phyloP scores from a whole-genome alignment of 1,284 basidiomycete species.

The Hypsizygus ulmarius region DNA sequence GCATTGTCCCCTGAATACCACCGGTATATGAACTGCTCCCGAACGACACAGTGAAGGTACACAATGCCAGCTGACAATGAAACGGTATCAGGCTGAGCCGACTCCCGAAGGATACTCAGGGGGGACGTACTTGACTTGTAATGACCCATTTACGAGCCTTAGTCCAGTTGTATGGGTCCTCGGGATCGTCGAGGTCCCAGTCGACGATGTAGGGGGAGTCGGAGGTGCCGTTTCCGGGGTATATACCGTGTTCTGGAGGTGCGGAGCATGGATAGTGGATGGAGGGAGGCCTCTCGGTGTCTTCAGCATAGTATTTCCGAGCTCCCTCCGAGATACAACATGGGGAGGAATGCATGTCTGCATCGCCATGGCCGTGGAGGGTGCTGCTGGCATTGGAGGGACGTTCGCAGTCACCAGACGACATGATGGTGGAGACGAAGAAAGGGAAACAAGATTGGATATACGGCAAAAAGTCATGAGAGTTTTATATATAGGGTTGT shows the following conservation, averaged over 20 bases:
- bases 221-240: constrained; percentile 43
- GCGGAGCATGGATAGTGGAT: constrained; percentile 3
- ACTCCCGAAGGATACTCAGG: not conserved
- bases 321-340: too few relatives aligned
- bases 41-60: constrained; percentile 63
- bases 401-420: constrained; percentile 2
- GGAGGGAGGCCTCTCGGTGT: constrained; percentile 12
- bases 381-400: constrained; percentile 8
- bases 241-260: constrained; percentile 18
- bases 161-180: constrained; percentile 66
- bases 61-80: constrained; percentile 37
- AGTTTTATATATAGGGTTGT: constrained; percentile 8
- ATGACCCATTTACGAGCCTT: constrained; percentile 49
- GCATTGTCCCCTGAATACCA: constrained; percentile 46
- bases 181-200: constrained; percentile 54
- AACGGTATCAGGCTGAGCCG: constrained; percentile 4
- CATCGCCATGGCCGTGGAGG: not conserved
- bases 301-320: constrained; percentile 6
- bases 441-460: not conserved
- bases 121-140: constrained; percentile 46
- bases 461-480: constrained; percentile 2
- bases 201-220: constrained; percentile 56
- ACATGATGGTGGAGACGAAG: constrained; percentile 4
- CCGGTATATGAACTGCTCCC: constrained; percentile 59
- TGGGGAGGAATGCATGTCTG: not conserved